Base-by-base conservation (phyloP, 352 stramenopile genomes). In the Saprolegnia parasitica region DNA sequence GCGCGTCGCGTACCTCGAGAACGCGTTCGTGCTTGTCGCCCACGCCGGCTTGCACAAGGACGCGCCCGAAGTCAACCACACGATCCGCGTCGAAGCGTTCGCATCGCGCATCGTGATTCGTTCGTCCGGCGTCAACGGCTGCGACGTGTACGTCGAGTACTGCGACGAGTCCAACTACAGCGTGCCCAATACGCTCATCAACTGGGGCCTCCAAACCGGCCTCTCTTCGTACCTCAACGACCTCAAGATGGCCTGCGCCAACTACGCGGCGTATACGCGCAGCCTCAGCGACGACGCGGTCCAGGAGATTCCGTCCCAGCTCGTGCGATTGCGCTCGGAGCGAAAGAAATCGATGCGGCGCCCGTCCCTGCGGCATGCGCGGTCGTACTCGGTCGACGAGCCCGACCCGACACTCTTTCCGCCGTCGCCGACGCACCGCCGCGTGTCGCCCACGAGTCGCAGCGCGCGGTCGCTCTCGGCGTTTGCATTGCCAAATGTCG, bases 141-240 rank as follows among this genome's bases (percentile, higher is more conserved):
- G 85, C 65, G 81, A 89, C 45, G 78, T 91, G 46, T 83, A 85
- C 72, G 71, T 88, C 21, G 81, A 91, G 70, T 93, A 91, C 64
- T 80, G 87, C 55, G 85, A 91, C 65, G 85, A 93, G 42, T 90
- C 83, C 8, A 83, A 89, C 65, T 90, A 90, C 57, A 84, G 78
- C 56, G 83, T 91, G 45, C 85, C 85, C 0, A 89, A 89, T 50
- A 90, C 87, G 45, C 68, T 80, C 47, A 70, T 93, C 39, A 89
- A 80, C 60, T 73, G 81, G 63, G 68, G 90, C 18, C 50, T 93
- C 24, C 74, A 74, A 21, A 78, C 74, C 10, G 78, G 78, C 60
- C 73, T 91, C 56, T 78, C 83, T 8, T 74, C 78, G 40, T 91
- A 90, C 73, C 78, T 93, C 74, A 83, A 73, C 24, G 74, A 86